Evolutionary conservation across 371 early-diverging fungal species (phyloP).

Genomic region (Zancudomyces culisetae): DNA sequence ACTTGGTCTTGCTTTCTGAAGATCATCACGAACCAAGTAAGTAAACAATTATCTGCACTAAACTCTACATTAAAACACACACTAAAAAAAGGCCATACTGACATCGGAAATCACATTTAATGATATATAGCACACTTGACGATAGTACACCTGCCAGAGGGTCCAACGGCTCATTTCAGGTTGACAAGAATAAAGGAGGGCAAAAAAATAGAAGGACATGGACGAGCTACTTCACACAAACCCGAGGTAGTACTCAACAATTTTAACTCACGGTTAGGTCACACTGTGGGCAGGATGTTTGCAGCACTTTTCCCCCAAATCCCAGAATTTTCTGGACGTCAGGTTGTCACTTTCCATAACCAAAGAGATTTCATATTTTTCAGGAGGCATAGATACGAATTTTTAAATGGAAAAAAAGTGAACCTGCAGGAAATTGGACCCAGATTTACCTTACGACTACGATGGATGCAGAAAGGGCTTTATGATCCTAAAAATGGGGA

Average conservation of each 20-base stretch:
- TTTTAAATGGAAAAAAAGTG: conserved; percentile 69
- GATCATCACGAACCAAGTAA: conserved; percentile 75
- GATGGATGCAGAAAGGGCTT: conserved; percentile 84
- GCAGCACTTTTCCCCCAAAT: conserved; percentile 90
- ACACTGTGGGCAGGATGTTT: conserved; percentile 91
- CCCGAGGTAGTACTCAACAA: conserved; percentile 97
- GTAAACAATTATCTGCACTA: conserved; percentile 7
- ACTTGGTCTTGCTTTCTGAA: conserved; percentile 78
- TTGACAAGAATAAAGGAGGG: conserved; percentile 56
- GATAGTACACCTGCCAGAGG: conserved; percentile 86
- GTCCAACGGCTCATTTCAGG: conserved; percentile 93
- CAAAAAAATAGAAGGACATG: conserved; percentile 70
- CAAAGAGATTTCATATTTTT: conserved; percentile 99
- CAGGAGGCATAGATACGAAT: conserved; percentile 88
- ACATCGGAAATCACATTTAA: neutral
- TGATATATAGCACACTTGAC: conserved; percentile 53
- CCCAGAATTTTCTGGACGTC: conserved; percentile 88
- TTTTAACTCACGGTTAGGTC: conserved; percentile 92
- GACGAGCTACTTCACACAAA: conserved; percentile 58
- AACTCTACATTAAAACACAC: neutral
- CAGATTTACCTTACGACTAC: conserved; percentile 82
- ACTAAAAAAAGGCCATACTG: too few relatives aligned
- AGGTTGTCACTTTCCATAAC: conserved; percentile 94
- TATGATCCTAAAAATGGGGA: conserved; percentile 65
- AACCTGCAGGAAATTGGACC: conserved; percentile 95